phyloP scores from a whole-genome alignment of 495 filamentous ascomycete genomes.

The Trichocladium uniseriatum region DNA sequence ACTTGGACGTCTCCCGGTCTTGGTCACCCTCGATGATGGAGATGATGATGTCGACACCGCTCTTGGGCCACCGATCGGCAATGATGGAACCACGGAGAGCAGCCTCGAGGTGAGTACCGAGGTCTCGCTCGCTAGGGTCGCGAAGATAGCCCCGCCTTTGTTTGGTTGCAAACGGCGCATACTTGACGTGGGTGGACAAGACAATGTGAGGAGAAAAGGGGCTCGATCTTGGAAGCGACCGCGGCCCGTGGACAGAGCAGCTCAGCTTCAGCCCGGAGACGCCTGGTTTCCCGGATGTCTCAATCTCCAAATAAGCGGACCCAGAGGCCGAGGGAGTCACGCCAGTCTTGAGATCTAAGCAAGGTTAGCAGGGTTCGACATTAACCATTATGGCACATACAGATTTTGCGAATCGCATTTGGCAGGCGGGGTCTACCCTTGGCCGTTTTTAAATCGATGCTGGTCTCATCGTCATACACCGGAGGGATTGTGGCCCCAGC shows the following conservation, averaged over 20 bases:
- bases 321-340: slow-evolving; percentile 89
- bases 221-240: slow-evolving; percentile 78
- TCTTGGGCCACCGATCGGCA: slow-evolving; percentile 92
- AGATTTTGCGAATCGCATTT: slow-evolving; percentile 69
- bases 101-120: slow-evolving; percentile 82
- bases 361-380: slow-evolving; percentile 8
- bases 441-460: slow-evolving; percentile 36
- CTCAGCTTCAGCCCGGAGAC: slow-evolving; percentile 71
- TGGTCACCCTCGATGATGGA: slow-evolving; percentile 87
- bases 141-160: slow-evolving; percentile 78
- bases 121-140: slow-evolving; percentile 77
- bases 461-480: slow-evolving; percentile 46
- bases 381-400: slow-evolving; percentile 41
- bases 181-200: slow-evolving; percentile 87
- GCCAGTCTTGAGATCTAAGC: slow-evolving; percentile 76
- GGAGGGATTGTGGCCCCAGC: slow-evolving; percentile 67
- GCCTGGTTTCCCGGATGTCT: slow-evolving; percentile 42
- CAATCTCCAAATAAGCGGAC: slow-evolving; percentile 87
- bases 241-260: slow-evolving; percentile 86
- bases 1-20: slow-evolving; percentile 34
- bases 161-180: slow-evolving; percentile 82
- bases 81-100: slow-evolving; percentile 83
- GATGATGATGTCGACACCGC: slow-evolving; percentile 82
- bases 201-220: slow-evolving; percentile 85
- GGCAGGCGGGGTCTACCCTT: slow-evolving; percentile 37